Evolutionary conservation across 345 rosid genomes (phyloP), one percentile per base, ranked within the genome.

Genomic region (Murraya koenigii): DNA sequence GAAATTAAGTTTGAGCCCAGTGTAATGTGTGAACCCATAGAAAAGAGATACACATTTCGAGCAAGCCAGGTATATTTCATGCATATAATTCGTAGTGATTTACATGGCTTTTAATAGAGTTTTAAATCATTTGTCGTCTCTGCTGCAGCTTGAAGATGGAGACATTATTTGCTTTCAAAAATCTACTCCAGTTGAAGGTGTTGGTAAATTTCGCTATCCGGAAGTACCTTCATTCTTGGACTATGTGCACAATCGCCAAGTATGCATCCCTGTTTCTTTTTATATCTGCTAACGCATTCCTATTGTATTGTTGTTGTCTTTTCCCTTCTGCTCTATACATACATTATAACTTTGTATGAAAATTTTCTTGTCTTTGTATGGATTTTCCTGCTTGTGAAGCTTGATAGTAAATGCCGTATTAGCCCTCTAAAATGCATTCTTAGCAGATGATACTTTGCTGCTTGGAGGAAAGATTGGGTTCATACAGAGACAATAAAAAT

Each of bases 101-200:
- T 54, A 19, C 60, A 13, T 52, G 15, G 26, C 60, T 38, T 44
- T 11, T 66, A 33, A 61, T 55, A 64, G 47, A 59, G 30, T 74
- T 67, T 47, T 55, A 67, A 76, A 35, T 63, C 30, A 47, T 35
- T 28, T 55, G 23, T 74, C 22, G 25, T 63, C 30, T 80, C 75
- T 26, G 20, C 61, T 85, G 68, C 86, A 91, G 96, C 86, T 91
- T 82, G 94, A 88, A 87, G 96, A 90, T 82, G 96, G 96, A 72
- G 93, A 91, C 80, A 88, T 91, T 69, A 70, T 91, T 72, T 91
- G 96, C 84, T 90, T 90, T 81, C 93, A 91, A 80, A 91, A 91
- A 76, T 71, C 85, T 68, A 23, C 75, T 78, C 80, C 86, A 64
- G 77, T 75, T 62, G 89, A 82, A 76, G 64, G 78, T 73, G 84